phyloP scores from a whole-genome alignment of 176 grass and related monocot genomes.

The Stipa capillata region DNA sequence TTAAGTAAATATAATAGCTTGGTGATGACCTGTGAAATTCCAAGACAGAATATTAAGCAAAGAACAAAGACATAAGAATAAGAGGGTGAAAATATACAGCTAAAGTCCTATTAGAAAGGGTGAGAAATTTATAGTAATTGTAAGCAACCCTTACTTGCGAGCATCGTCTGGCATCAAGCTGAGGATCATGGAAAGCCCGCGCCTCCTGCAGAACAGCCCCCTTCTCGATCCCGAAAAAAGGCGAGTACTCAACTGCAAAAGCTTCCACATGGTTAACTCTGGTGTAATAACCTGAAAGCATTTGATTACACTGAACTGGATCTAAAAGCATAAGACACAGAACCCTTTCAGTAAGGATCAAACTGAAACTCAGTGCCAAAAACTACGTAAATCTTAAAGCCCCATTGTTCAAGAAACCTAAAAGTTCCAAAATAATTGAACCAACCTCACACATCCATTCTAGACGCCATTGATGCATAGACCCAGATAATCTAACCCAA shows the following conservation, averaged over 20 bases:
- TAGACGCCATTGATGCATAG: not conserved
- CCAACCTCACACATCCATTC: not conserved
- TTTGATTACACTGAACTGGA: constrained; percentile 4
- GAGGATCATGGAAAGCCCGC: constrained; percentile 85
- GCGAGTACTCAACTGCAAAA: constrained; percentile 77
- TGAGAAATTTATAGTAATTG: not conserved
- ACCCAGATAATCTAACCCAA: not conserved
- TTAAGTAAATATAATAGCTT: constrained; percentile 96
- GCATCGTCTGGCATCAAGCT: constrained; percentile 76
- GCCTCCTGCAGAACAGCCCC: constrained; percentile 91
- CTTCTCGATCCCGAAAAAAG: constrained; percentile 94
- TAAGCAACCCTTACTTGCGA: constrained; percentile 57
- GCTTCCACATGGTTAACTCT: not conserved
- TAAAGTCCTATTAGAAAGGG: not conserved
- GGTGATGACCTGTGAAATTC: constrained; percentile 76
- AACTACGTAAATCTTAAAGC: not conserved
- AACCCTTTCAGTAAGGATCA: not conserved
- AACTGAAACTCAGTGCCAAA: not conserved
- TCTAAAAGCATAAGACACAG: not conserved
- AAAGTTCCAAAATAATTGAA: not conserved
- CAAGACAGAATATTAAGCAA: constrained; percentile 15
- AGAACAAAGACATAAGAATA: not conserved
- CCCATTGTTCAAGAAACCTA: not conserved
- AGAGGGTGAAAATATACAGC: not conserved
- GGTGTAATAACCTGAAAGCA: not conserved